These are phyloP conservation scores for Hyphodiscus hymeniophilus DNA, from an alignment of 495 filamentous ascomycete genomes.

Conservation along the genomic window DNA sequence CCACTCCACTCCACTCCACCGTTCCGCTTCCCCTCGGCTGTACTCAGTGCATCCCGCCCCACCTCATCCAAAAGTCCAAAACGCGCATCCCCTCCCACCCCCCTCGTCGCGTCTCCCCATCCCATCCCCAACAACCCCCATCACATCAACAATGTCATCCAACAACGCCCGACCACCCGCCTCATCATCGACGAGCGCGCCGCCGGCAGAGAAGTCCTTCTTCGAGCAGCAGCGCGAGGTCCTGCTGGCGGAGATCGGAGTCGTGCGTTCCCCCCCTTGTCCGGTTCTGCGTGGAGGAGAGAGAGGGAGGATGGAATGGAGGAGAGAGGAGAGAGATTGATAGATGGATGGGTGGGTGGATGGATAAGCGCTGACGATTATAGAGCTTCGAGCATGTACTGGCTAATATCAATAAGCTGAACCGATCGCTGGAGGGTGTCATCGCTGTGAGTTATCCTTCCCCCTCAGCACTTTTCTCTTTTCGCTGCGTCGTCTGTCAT, in stretches of 20 bases:
- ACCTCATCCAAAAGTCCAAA: no score
- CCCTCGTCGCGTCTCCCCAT: not conserved
- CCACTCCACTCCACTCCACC: no score
- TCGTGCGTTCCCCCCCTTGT: conserved; percentile 39
- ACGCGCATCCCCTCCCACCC: no score
- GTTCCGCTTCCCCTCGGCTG: no score
- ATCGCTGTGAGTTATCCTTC: conserved; percentile 56
- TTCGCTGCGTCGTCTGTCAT: no score
- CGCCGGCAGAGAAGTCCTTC: conserved; percentile 25
- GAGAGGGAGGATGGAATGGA: no score
- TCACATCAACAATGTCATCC: conserved; percentile 15
- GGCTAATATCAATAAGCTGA: conserved; percentile 91
- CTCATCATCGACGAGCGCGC: conserved; percentile 8
- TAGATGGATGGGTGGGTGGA: not conserved
- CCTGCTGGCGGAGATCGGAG: conserved; percentile 69
- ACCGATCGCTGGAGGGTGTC: conserved; percentile 86
- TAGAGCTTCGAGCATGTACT: conserved; percentile 91
- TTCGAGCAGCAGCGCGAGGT: conserved; percentile 80
- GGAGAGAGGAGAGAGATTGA: no score
- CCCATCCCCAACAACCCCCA: not conserved
- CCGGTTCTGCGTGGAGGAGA: no score
- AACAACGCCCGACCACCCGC: conserved; percentile 7
- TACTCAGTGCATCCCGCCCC: no score
- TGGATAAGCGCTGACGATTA: not conserved
- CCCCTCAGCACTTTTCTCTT: no score